Evolutionary conservation across 345 rosid species (phyloP).

Genomic region (Hibiscus trionum): DNA sequence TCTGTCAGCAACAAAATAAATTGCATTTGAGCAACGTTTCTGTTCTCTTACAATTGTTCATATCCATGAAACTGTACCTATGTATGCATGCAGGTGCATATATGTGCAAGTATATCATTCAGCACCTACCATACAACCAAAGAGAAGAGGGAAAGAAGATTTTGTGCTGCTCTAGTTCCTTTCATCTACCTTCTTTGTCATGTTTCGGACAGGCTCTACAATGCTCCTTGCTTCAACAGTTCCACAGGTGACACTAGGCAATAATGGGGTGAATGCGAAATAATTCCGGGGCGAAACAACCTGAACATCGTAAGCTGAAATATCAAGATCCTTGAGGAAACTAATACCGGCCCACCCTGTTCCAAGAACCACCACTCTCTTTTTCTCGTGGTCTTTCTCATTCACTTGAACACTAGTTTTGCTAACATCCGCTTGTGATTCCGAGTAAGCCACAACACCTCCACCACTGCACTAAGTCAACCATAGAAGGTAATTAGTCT

Average conservation of each 20-base stretch:
- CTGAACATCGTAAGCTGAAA: conserved; percentile 64
- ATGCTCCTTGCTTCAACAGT: conserved; percentile 96
- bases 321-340: conserved; percentile 74
- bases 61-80: neutral
- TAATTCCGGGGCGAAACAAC: conserved; percentile 92
- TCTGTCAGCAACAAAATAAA: conserved; percentile 30
- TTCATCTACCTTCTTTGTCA: conserved; percentile 64
- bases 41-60: neutral
- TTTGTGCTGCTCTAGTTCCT: neutral
- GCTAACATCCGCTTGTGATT: conserved; percentile 33
- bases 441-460: conserved; percentile 63
- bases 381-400: conserved; percentile 43
- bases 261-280: conserved; percentile 88
- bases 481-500: neutral
- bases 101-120: neutral
- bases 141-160: neutral
- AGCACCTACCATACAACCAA: neutral
- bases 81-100: neutral
- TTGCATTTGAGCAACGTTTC: neutral
- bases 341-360: conserved; percentile 96
- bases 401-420: conserved; percentile 15
- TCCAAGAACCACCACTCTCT: conserved; percentile 81
- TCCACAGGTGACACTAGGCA: conserved; percentile 96
- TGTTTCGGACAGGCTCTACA: conserved; percentile 82
- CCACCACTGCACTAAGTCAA: conserved; percentile 50